Conservation (phyloP, 1,284 basidiomycete genomes). For the Vanrija pseudolonga region DNA sequence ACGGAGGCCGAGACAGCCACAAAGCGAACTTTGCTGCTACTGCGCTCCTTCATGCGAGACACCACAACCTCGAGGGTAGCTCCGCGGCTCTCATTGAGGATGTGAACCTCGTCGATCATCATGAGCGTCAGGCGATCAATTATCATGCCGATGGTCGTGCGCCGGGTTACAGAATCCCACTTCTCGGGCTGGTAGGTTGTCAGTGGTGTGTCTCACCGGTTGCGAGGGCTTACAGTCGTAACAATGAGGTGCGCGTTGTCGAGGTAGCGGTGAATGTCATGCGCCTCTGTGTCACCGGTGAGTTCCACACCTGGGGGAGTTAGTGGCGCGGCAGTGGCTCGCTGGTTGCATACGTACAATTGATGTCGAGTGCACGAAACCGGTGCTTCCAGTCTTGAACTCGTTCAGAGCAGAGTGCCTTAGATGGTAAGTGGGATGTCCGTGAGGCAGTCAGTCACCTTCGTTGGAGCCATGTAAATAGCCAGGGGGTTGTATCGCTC, state of each 20-base stretch:
- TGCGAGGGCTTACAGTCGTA: constrained; percentile 64
- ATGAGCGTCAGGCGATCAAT: constrained; percentile 54
- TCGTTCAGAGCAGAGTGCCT: constrained; percentile 86
- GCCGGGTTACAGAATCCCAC: constrained; percentile 85
- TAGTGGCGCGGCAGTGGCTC: neutral
- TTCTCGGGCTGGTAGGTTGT: constrained; percentile 73
- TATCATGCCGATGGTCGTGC: constrained; percentile 45
- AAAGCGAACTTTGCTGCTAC: constrained; percentile 64
- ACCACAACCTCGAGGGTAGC: constrained; percentile 90
- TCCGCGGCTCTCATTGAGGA: constrained; percentile 81
- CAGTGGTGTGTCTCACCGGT: neutral
- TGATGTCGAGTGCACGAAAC: constrained; percentile 67
- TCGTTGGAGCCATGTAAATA: constrained; percentile 92
- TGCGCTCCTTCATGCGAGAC: constrained; percentile 71
- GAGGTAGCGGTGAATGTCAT: constrained; percentile 61
- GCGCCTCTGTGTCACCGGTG: constrained; percentile 79
- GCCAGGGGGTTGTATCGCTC: constrained; percentile 56
- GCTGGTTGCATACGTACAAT: constrained; percentile 57
- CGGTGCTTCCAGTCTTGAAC: constrained; percentile 78
- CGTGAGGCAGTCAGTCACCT: constrained; percentile 54
- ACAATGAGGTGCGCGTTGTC: constrained; percentile 72
- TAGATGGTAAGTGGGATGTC: neutral
- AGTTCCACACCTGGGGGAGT: constrained; percentile 68
- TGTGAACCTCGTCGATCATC: constrained; percentile 91
- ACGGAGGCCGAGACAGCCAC: constrained; percentile 86